phyloP scores from a whole-genome alignment of 2,329 filamentous ascomycete species.

The Aspergillus bombycis region DNA sequence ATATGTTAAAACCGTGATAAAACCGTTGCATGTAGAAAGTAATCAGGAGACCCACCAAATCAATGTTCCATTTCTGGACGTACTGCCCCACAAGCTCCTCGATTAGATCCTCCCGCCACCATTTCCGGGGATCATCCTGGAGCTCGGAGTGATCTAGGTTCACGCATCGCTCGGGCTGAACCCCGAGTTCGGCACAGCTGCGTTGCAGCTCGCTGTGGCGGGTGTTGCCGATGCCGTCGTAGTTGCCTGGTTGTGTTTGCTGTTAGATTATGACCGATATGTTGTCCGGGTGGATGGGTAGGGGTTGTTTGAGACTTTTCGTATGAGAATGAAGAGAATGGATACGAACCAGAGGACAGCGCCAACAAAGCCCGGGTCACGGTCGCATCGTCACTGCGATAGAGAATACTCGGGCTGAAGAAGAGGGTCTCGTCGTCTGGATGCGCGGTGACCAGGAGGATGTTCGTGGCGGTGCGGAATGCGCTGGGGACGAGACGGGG shows the following conservation, averaged over 20 bases:
- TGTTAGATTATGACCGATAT: background rate
- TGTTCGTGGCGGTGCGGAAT: conserved; percentile 38
- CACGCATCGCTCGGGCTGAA: conserved; percentile 36
- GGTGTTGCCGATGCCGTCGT: conserved; percentile 26
- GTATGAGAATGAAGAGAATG: background rate
- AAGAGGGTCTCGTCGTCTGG: conserved; percentile 33
- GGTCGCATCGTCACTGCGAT: conserved; percentile 19
- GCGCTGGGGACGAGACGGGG: conserved; percentile 41
- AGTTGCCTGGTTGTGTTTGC: conserved; percentile 15
- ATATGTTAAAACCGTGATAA: background rate
- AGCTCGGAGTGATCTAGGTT: conserved; percentile 41
- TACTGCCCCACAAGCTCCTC: conserved; percentile 37
- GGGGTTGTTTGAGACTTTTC: no score
- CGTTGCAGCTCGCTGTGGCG: conserved; percentile 26
- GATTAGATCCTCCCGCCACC: conserved; percentile 44
- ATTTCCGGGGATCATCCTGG: conserved; percentile 43
- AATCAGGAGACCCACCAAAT: conserved; percentile 32
- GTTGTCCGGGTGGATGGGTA: background rate
- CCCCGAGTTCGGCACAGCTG: conserved; percentile 27
- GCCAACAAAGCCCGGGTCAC: conserved; percentile 26
- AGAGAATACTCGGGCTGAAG: conserved; percentile 30
- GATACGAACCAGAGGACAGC: conserved; percentile 23
- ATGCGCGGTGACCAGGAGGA: conserved; percentile 44
- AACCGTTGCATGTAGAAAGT: background rate
- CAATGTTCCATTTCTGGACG: conserved; percentile 42